Evolutionary conservation across 1,139 yeast species (phyloP), one percentile per base, ranked within the genome.

Genomic region (Debaryomyces singareniensis): DNA sequence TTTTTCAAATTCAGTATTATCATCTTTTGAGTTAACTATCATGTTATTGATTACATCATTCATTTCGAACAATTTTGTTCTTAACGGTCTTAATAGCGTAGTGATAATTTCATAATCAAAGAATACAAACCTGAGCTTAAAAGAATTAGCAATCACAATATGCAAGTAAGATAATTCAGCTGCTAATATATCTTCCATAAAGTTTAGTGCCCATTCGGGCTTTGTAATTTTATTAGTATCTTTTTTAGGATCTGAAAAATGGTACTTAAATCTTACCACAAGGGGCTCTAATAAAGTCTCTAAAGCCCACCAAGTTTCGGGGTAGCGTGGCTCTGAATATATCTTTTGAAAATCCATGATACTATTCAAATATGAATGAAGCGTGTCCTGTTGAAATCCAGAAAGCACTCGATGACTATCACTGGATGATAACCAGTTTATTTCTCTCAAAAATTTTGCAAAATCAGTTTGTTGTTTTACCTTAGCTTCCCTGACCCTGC

Each of bases 181-280:
- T 11, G 61, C 59, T 13, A 83, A 42, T 33, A 75, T 71, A 12
- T 68, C 66, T 34, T 69, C 65, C 13, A 75, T 51, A 43, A 71
- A 84, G 18, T 61, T 61, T 36, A 80, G 67, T n/a, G 80, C 75
- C 80, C 89, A 79, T 49, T 85, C 95, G 0, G 95, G 95, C 44
- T 78, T 79, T 33, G 83, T 81, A 22, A 78, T 53, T 35, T 78
- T 68, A 43, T 81, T 82, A 0, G 94, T 82, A 13, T 77, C 79
- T 28, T 61, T 64, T 14, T 65, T 61, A 1, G 57, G 37, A 10
- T 68, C 54, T 34, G 75, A 76, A 53, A 89, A 89, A 53, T 89
- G 96, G 54, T 69, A 89, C 26, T 71, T 65, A 48, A 87, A 84
- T 34, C 91, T 69, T 10, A 72, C 51, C 15, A 61, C 62, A 33